Evolutionary conservation across 371 early-diverging fungal genomes (phyloP).

Genomic region (Mortierella sp.): DNA sequence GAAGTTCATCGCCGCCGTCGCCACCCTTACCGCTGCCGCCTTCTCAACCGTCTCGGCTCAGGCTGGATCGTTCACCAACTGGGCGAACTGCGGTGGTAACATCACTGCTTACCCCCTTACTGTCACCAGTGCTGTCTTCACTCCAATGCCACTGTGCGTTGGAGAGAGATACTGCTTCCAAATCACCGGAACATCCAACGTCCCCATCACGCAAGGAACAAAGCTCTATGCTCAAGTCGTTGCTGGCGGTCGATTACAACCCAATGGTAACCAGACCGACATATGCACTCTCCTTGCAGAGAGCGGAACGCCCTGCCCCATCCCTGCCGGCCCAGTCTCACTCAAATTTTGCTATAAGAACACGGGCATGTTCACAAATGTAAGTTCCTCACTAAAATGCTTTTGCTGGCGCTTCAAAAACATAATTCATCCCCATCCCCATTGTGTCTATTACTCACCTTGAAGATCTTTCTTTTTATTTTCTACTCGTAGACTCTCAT

Average conservation of each 20-base stretch:
- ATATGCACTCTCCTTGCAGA: not conserved
- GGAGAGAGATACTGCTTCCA: not conserved
- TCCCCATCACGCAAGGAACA: not conserved
- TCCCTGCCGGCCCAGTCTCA: not conserved
- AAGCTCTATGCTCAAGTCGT: too few species aligned
- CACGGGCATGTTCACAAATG: too few species aligned
- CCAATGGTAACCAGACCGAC: too few species aligned
- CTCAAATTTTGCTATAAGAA: not conserved
- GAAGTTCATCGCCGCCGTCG: not conserved
- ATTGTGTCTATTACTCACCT: too few species aligned
- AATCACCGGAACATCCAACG: not conserved
- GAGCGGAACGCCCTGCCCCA: not conserved
- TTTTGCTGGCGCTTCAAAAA: too few species aligned
- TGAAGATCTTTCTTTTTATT: too few species aligned
- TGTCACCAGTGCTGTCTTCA: not conserved
- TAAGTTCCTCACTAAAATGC: too few species aligned
- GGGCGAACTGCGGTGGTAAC: not conserved
- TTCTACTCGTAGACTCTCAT: too few species aligned
- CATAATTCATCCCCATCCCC: too few species aligned
- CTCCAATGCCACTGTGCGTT: not conserved
- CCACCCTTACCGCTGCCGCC: not conserved
- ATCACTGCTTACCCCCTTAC: not conserved
- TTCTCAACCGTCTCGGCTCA: not conserved
- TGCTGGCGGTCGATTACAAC: not conserved
- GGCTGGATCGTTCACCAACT: not conserved